A percentile compares a stretch with the other conserved stretches of the same genome.
phyloP scores from a whole-genome alignment of 768 basidiomycete genomes.

The Cystobasidium ongulense region DNA sequence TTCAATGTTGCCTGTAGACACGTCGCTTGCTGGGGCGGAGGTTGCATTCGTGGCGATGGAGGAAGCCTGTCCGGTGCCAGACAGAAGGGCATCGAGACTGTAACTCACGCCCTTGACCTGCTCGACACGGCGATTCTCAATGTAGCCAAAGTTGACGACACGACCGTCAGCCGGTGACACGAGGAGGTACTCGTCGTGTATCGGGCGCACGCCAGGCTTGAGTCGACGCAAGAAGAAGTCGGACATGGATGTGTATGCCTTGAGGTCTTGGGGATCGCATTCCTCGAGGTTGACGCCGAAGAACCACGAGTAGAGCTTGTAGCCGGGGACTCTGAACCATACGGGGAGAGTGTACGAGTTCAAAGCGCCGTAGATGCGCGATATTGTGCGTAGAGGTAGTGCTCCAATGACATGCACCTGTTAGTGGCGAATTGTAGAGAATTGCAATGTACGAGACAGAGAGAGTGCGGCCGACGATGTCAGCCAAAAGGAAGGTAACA shows the following conservation, averaged over 20 bases:
- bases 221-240: slow-evolving; percentile 90
- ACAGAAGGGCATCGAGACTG: slow-evolving; percentile 79
- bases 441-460: background rate
- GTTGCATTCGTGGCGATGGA: slow-evolving; percentile 44
- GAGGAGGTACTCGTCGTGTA: slow-evolving; percentile 60
- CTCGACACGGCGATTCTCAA: slow-evolving; percentile 68
- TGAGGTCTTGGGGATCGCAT: slow-evolving; percentile 68
- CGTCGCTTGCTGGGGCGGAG: slow-evolving; percentile 36
- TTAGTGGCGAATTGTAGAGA: background rate
- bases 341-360: slow-evolving; percentile 87
- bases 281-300: slow-evolving; percentile 94
- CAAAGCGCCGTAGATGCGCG: slow-evolving; percentile 92
- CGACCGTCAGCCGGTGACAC: slow-evolving; percentile 92
- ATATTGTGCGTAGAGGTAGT: slow-evolving; percentile 84
- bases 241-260: slow-evolving; percentile 73
- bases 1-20: slow-evolving; percentile 50
- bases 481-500: background rate
- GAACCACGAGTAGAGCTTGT: slow-evolving; percentile 71
- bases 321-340: slow-evolving; percentile 87
- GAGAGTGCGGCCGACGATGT: slow-evolving; percentile 6
- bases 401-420: slow-evolving; percentile 93
- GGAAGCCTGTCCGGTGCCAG: slow-evolving; percentile 53
- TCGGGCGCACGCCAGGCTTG: slow-evolving; percentile 70
- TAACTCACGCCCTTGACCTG: slow-evolving; percentile 98
- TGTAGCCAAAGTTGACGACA: slow-evolving; percentile 81